These are phyloP conservation scores for Skeletonema menzelii DNA, from an alignment of 108 stramenopile species.

Conservation along the genomic window DNA sequence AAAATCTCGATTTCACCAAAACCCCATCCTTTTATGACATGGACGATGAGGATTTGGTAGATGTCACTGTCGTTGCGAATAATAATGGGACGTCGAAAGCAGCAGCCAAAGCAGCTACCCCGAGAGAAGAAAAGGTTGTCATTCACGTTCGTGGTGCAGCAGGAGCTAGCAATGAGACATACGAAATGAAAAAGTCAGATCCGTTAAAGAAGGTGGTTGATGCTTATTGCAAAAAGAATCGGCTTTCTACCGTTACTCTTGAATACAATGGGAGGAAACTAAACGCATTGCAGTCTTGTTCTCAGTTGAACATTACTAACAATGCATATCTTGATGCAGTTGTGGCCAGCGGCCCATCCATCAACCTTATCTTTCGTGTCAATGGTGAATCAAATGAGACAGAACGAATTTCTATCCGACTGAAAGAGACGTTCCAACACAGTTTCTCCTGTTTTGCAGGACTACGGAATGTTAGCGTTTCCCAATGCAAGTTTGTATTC, in stretches of 20 bases:
- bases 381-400: constrained; percentile 35
- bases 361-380: constrained; percentile 34
- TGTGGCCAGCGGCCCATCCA: not conserved
- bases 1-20: constrained; percentile 41
- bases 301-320: constrained; percentile 11
- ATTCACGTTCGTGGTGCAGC: constrained; percentile 14
- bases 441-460: too few species aligned
- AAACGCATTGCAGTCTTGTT: constrained; percentile 13
- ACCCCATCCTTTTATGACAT: constrained; percentile 68
- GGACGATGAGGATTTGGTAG: constrained; percentile 72
- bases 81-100: too few species aligned
- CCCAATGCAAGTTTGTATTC: constrained; percentile 39
- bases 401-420: not conserved
- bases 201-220: constrained; percentile 14
- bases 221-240: constrained; percentile 8
- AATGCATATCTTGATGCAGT: constrained; percentile 25
- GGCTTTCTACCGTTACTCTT: constrained; percentile 1
- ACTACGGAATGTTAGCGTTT: constrained; percentile 9
- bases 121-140: constrained; percentile 3
- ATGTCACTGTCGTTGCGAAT: constrained; percentile 33
- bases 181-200: constrained; percentile 13
- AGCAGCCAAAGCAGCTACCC: not conserved
- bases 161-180: constrained; percentile 4
- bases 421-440: constrained; percentile 15
- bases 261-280: constrained; percentile 24